A percentile compares a stretch with the other conserved stretches of the same genome.
Conservation (phyloP, 345 rosid genomes). For the Arabidopsis suecica region DNA sequence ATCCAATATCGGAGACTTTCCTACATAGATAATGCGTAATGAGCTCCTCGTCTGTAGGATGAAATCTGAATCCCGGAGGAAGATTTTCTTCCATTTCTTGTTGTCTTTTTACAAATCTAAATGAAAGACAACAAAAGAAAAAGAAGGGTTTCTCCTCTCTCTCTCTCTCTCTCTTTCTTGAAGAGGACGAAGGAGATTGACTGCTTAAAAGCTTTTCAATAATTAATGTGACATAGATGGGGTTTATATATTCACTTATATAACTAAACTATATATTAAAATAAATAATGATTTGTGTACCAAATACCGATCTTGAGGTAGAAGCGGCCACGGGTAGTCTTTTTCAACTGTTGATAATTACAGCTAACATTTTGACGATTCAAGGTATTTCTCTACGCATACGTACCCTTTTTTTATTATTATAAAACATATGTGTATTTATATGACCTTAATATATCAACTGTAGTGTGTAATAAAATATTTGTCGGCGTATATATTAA, state of each 20-base stretch:
- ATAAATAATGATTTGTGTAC: slow-evolving; percentile 35
- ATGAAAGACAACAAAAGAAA: slow-evolving; percentile 1
- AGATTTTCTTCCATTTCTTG: slow-evolving; percentile 72
- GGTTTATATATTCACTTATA: slow-evolving; percentile 39
- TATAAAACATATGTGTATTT: neutral
- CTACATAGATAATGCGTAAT: slow-evolving; percentile 71
- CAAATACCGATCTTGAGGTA: slow-evolving; percentile 53
- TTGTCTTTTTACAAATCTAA: slow-evolving; percentile 7
- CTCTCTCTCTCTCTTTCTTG: slow-evolving; percentile 23
- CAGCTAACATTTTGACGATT: slow-evolving; percentile 93
- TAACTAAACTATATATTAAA: slow-evolving; percentile 32
- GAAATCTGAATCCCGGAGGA: slow-evolving; percentile 99
- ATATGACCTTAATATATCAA: slow-evolving; percentile 1
- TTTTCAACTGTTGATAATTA: slow-evolving; percentile 56
- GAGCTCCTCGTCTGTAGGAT: slow-evolving; percentile 98
- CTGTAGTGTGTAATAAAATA: slow-evolving; percentile 33
- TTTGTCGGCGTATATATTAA: slow-evolving; percentile 52
- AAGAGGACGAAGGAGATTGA: slow-evolving; percentile 27
- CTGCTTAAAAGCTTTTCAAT: slow-evolving; percentile 38
- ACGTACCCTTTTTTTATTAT: slow-evolving; percentile 2
- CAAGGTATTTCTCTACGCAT: slow-evolving; percentile 28
- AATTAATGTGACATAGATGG: slow-evolving; percentile 45
- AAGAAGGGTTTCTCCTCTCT: neutral
- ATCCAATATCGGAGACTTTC: slow-evolving; percentile 69
- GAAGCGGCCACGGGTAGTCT: slow-evolving; percentile 53